Base-by-base conservation (phyloP, 495 filamentous ascomycete species). In the Pseudoneurospora amorphoporcata region DNA sequence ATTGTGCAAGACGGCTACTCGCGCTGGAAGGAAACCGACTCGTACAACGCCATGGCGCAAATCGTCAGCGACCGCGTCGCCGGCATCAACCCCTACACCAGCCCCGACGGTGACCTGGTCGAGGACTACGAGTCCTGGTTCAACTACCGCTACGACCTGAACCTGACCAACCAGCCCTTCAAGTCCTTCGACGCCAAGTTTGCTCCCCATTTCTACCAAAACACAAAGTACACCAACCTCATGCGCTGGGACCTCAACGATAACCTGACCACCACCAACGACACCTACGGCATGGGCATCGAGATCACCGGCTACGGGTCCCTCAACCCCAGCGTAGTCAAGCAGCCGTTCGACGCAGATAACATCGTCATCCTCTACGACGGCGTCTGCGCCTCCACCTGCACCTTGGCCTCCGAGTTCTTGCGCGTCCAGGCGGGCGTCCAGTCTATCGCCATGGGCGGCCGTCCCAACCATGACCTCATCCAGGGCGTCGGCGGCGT, bases 401-500 rank as follows among this genome's bases (percentile, higher is more conserved):
- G 89, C 77, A 84, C 85, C 8, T 81, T 89, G 73, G 89, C 89
- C 76, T 79, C 81, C 32, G 84, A 89, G 72, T 80, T 89, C 19
- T 84, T 90, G 82, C 83, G 84, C 4, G 77, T 83, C 65, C 83
- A 87, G 76, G 87, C 75, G 12, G 84, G 83, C 35, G 85, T 90
- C 5, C 86, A 86, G 73, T 84, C 84, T 16, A 84, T 90, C 69
- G 82, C 85, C 12, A 81, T 88, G 70, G 88, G 89, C 19, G 89
- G 89, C 19, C 83, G 88, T 10, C 84, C 86, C 4, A 77, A 76
- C 68, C 75, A 79, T 8, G 80, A 80, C 16, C 78, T 79, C 17
- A 90, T 90, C 77, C 88, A 90, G 80, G 86, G 81, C 19, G 82
- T 89, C n/a, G 88, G 87, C 16, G 88, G 88, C 68, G 83, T 87